These are phyloP conservation scores for Pascua guehoae DNA, from an alignment of 1,284 basidiomycete genomes.

Conservation along the genomic window DNA sequence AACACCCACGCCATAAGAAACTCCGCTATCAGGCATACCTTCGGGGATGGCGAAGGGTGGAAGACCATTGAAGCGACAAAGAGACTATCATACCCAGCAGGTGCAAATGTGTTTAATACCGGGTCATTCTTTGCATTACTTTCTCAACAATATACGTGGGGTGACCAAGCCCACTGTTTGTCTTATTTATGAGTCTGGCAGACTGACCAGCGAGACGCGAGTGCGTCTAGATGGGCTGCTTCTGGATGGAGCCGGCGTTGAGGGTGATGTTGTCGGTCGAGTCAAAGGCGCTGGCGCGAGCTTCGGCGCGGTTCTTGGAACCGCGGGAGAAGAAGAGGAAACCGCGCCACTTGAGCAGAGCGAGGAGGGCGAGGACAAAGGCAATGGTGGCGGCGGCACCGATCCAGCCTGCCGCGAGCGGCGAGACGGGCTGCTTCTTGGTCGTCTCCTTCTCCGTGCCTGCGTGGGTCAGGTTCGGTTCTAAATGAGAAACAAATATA, in stretches of 20 bases:
- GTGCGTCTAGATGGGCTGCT: neutral
- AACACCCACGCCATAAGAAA: too few relatives aligned
- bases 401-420: neutral
- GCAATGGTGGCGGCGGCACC: neutral
- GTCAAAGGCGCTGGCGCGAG: neutral
- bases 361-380: neutral
- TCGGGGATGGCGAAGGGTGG: too few relatives aligned
- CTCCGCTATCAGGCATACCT: too few relatives aligned
- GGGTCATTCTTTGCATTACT: too few relatives aligned
- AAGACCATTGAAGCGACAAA: too few relatives aligned
- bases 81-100: too few relatives aligned
- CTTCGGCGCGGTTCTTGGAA: neutral
- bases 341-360: neutral
- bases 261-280: slow-evolving; percentile 1
- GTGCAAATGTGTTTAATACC: too few relatives aligned
- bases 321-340: slow-evolving; percentile 3
- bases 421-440: neutral
- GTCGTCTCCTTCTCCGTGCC: neutral
- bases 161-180: too few relatives aligned
- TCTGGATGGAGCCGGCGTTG: neutral
- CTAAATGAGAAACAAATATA: neutral
- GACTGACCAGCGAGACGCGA: too few relatives aligned
- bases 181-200: too few relatives aligned
- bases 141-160: too few relatives aligned
- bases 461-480: neutral